phyloP scores from a whole-genome alignment of 371 early-diverging fungal species.

The Mucor racemosus region DNA sequence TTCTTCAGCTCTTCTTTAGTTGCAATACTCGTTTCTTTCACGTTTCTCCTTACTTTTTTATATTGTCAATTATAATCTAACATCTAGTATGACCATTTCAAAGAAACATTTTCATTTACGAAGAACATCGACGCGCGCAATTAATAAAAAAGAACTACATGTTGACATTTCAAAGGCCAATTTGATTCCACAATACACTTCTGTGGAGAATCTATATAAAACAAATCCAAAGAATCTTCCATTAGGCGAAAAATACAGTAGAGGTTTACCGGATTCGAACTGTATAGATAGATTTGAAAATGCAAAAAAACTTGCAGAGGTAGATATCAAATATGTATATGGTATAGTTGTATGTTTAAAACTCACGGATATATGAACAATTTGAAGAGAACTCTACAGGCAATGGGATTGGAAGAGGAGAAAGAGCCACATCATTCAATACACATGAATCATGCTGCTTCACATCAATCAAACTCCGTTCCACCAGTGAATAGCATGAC shows the following conservation, averaged over 20 bases:
- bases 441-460: constrained; percentile 3
- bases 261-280: constrained; percentile 16
- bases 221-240: not conserved
- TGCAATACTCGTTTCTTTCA: not conserved
- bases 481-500: not conserved
- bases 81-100: constrained; percentile 14
- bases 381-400: not conserved
- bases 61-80: not conserved
- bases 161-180: constrained; percentile 14
- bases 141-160: not conserved
- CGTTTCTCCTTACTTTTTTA: not conserved
- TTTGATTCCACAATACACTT: constrained; percentile 15
- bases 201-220: constrained; percentile 11
- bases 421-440: no score
- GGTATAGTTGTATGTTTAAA: not conserved
- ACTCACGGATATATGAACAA: not conserved
- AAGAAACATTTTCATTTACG: constrained; percentile 12
- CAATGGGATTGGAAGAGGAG: not conserved
- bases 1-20: not conserved
- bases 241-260: constrained; percentile 16
- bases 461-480: constrained; percentile 21
- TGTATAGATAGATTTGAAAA: constrained; percentile 18
- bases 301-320: constrained; percentile 18
- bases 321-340: not conserved
- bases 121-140: constrained; percentile 16